Conservation (phyloP, 169 alveolate genomes). For the Cryptosporidium andersoni region DNA sequence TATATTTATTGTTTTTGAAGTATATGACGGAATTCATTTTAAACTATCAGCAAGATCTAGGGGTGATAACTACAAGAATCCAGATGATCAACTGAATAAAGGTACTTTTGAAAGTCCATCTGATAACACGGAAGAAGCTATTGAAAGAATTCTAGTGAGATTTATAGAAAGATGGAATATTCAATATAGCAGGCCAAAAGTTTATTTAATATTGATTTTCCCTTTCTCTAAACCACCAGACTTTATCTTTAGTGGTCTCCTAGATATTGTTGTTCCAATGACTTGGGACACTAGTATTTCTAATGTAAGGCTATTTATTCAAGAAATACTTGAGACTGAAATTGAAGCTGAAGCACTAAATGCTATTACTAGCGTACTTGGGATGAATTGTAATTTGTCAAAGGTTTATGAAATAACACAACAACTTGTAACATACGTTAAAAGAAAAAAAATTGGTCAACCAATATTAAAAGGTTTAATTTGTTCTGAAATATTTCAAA, state of each 20-base stretch:
- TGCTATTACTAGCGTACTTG: background rate
- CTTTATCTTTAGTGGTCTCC: slow-evolving; percentile 23
- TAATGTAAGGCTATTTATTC: slow-evolving; percentile 6
- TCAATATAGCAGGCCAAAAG: slow-evolving; percentile 14
- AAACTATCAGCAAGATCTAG: background rate
- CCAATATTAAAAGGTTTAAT: background rate
- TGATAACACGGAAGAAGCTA: slow-evolving; percentile 16
- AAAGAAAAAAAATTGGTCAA: slow-evolving; percentile 14
- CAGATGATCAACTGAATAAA: slow-evolving; percentile 22
- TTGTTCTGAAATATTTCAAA: background rate
- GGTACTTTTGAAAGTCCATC: slow-evolving; percentile 25
- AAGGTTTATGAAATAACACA: too few species aligned
- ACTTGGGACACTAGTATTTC: slow-evolving; percentile 33
- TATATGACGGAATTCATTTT: background rate
- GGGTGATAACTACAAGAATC: slow-evolving; percentile 1
- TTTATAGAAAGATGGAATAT: slow-evolving; percentile 47
- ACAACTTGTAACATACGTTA: background rate
- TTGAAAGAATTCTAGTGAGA: slow-evolving; percentile 30
- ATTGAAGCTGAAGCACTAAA: background rate
- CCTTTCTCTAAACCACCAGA: slow-evolving; percentile 56
- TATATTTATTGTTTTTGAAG: slow-evolving; percentile 37
- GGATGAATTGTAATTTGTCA: too few species aligned
- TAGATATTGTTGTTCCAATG: slow-evolving; percentile 33
- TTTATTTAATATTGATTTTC: slow-evolving; percentile 34
- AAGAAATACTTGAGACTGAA: slow-evolving; percentile 13